Conservation (phyloP, 768 basidiomycete species). For the Termitomyces sp. region DNA sequence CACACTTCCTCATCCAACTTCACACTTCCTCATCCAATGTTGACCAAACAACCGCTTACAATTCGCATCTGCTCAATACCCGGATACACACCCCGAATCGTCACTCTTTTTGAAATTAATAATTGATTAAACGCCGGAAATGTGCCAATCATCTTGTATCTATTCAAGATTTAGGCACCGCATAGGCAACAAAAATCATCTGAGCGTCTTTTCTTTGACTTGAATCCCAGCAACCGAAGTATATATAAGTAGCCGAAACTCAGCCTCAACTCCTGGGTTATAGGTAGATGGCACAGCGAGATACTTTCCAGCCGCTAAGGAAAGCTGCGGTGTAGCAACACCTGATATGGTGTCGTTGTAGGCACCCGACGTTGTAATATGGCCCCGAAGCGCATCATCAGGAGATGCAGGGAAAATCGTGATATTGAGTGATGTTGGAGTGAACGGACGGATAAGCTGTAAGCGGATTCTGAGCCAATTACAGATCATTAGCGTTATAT, state of each 20-base stretch:
- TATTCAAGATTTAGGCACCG: background rate
- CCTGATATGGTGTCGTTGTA: conserved; percentile 76
- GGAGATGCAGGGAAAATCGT: conserved; percentile 42
- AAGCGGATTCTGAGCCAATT: conserved; percentile 52
- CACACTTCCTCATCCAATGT: too few species aligned
- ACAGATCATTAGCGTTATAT: background rate
- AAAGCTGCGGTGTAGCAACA: conserved; percentile 49
- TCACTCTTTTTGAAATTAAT: too few species aligned
- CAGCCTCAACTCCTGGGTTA: conserved; percentile 46
- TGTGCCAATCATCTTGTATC: background rate
- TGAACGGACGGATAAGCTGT: conserved; percentile 45
- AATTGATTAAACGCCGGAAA: too few species aligned
- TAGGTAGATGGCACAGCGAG: conserved; percentile 72
- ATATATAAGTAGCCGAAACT: conserved; percentile 60
- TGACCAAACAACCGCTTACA: too few species aligned
- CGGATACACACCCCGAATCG: too few species aligned
- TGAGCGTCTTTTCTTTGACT: conserved; percentile 11
- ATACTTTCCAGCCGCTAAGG: conserved; percentile 59
- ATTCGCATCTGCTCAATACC: too few species aligned
- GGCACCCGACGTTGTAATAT: conserved; percentile 67
- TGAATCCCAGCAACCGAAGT: conserved; percentile 31
- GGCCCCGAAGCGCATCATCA: conserved; percentile 26
- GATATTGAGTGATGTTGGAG: conserved; percentile 49
- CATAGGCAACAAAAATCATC: background rate
- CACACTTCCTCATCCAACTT: too few species aligned